Evolutionary conservation across 2,329 filamentous ascomycete species (phyloP), one percentile per base, ranked within the genome.

Genomic region (Clonostachys rosea): DNA sequence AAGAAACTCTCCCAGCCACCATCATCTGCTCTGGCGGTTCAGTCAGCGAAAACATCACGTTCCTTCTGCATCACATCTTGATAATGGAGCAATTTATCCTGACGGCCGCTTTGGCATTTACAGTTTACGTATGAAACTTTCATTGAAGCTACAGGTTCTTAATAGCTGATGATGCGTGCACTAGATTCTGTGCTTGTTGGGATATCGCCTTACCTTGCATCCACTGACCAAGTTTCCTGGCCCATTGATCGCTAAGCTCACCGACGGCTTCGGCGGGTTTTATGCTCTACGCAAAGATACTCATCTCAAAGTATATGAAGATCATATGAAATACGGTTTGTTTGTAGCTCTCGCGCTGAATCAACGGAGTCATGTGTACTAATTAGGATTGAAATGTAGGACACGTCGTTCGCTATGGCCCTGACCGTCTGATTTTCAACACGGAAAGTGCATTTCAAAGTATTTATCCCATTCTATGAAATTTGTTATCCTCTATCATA

Each of bases 371-470:
- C 36, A 14, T 3, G 3, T 18, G 18, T n/a, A 10, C 16, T n/a
- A 9, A 16, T 16, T 9, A n/a, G 13, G 9, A 13, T n/a, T 34
- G n/a, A 20, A 20, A 9, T 30, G 10, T 3, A 14, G 79, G 81
- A 55, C 69, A 73, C n/a, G 63, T 83, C 44, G 85, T 92, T 16
- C 86, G 89, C 20, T 87, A 86, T 53, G 87, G 86, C 0, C 89
- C 89, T 40, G 89, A 90, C 63, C 81, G 80, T 50, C 70, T 95
- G 37, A 89, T 85, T 1, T 81, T 94, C 69, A 91, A 94, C 73
- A 84, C 81, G 47, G 78, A 78, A 51, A 76, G 76, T 7, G 85
- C 86, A 1, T 70, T 89, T 49, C 80, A 81, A 60, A 76, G 24
- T 30, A 8, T 30, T 30, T 9, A 30, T 9, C 8, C 24, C 24